Evolutionary conservation across 306 rosid genomes (phyloP), one percentile per base, ranked within the genome.

Genomic region (Ammopiptanthus mongolicus): DNA sequence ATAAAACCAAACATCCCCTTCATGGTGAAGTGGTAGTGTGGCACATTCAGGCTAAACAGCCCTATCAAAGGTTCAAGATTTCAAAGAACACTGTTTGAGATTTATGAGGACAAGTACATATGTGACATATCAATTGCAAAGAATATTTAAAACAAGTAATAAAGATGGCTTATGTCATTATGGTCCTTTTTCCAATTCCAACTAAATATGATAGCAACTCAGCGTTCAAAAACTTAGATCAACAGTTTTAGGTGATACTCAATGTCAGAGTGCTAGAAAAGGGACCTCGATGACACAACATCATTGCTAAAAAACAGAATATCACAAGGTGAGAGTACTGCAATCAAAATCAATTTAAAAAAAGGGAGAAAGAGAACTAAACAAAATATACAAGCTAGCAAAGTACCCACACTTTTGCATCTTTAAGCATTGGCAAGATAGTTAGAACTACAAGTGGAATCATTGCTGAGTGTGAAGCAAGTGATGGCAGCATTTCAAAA

Each of bases 401-500:
- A 44, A 66, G 79, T 57, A 85, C 96, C 42, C 78, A 95, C 97
- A 82, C 84, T 84, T 88, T 87, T 19, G 87, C 86, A 77, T 90
- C 97, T 78, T 83, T 88, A 72, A 95, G 96, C 96, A 95, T 91
- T 9, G 93, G 98, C 88, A 91, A 73, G 77, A 91, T 85, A 63
- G 96, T 90, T 86, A 91, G 96, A 71, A 91, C 89, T 31, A 95
- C 77, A 34, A 95, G 91, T 41, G 98, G 97, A 87, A 84, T 74
- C 96, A 91, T 91, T 74, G 90, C 87, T 71, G 93, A 83, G 71
- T 95, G 96, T 31, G 98, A 90, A 76, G 95, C 97, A 83, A 92
- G 89, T 76, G 91, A 80, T 21, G 97, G 98, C 76, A 95, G 90
- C 86, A 88, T 73, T 81, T 86, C 92, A 73, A 95, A 84, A 71